Percentiles rank a stretch among this genome's conserved stretches.
phyloP scores from a whole-genome alignment of 176 grass and related monocot species.

The Phoenix roebelenii region DNA sequence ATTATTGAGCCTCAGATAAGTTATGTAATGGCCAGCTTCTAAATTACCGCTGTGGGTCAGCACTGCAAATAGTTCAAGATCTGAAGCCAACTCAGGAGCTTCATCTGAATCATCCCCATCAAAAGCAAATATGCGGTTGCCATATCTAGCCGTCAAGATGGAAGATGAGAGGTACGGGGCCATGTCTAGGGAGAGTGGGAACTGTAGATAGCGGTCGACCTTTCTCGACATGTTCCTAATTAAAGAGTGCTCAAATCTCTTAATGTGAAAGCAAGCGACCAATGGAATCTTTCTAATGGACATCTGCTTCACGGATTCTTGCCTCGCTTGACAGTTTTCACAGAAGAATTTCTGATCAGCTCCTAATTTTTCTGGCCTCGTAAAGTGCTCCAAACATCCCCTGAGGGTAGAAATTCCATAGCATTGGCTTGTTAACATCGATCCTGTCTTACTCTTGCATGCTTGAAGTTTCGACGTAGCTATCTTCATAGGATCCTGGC shows the following conservation, averaged over 20 bases:
- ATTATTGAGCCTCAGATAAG: conserved; percentile 74
- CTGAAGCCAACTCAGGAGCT: conserved; percentile 42
- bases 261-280: conserved; percentile 89
- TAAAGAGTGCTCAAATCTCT: conserved; percentile 84
- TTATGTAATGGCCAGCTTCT: conserved; percentile 87
- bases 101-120: conserved; percentile 46
- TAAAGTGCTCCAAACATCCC: conserved; percentile 87
- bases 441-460: conserved; percentile 40
- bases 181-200: conserved; percentile 91
- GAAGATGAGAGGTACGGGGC: conserved; percentile 81
- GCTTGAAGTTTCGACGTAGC: conserved; percentile 31
- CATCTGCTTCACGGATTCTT: conserved; percentile 97
- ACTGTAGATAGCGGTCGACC: conserved; percentile 80
- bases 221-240: conserved; percentile 72
- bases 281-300: conserved; percentile 91
- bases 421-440: conserved; percentile 12
- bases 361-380: conserved; percentile 83
- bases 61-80: conserved; percentile 91
- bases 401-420: conserved; percentile 58
- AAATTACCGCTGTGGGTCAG: conserved; percentile 77
- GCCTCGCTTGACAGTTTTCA: conserved; percentile 74
- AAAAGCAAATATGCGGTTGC: conserved; percentile 72
- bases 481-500: conserved; percentile 25
- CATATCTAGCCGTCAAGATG: conserved; percentile 70
- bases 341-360: conserved; percentile 92